Conservation (phyloP, 495 filamentous ascomycete genomes). For the Penicillium goetzii region DNA sequence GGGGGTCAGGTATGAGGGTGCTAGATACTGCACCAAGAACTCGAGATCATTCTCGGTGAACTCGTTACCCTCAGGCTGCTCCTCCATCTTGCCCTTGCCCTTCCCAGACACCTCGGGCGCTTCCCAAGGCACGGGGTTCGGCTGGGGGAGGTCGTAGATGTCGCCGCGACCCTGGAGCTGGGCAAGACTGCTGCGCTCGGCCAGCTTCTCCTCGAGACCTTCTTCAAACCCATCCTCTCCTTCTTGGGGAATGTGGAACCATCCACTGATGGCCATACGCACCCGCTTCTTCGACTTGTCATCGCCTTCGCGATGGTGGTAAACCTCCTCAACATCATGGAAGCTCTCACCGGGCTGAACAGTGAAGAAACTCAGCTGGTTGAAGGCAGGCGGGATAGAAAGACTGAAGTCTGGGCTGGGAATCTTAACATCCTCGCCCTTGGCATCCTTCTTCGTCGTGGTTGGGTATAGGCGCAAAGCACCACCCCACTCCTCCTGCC, state of each 20-base stretch:
- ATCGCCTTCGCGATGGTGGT: conserved; percentile 66
- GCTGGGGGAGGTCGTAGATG: conserved; percentile 78
- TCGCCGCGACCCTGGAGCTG: conserved; percentile 92
- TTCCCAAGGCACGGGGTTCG: conserved; percentile 53
- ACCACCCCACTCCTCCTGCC: conserved; percentile 93
- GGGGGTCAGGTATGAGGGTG: conserved; percentile 89
- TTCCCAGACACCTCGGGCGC: conserved; percentile 38
- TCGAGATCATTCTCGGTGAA: conserved; percentile 78
- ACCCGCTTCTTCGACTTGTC: conserved; percentile 70
- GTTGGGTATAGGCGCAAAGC: conserved; percentile 89
- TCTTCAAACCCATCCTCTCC: conserved; percentile 92
- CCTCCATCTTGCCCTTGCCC: conserved; percentile 51
- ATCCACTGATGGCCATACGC: conserved; percentile 98
- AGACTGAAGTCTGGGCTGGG: conserved; percentile 75
- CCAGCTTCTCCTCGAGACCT: conserved; percentile 85
- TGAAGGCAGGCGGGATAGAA: conserved; percentile 90
- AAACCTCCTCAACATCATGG: conserved; percentile 98
- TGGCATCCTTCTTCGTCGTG: conserved; percentile 61
- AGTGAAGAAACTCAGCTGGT: conserved; percentile 96
- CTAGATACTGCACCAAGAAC: conserved; percentile 86
- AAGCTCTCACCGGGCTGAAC: conserved; percentile 97
- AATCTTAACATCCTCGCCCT: conserved; percentile 70
- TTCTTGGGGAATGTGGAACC: conserved; percentile 97
- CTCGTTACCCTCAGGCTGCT: conserved; percentile 48
- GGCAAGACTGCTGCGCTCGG: conserved; percentile 83